Conservation (phyloP, 208 protist species). For the Acanthamoeba triangularis region DNA sequence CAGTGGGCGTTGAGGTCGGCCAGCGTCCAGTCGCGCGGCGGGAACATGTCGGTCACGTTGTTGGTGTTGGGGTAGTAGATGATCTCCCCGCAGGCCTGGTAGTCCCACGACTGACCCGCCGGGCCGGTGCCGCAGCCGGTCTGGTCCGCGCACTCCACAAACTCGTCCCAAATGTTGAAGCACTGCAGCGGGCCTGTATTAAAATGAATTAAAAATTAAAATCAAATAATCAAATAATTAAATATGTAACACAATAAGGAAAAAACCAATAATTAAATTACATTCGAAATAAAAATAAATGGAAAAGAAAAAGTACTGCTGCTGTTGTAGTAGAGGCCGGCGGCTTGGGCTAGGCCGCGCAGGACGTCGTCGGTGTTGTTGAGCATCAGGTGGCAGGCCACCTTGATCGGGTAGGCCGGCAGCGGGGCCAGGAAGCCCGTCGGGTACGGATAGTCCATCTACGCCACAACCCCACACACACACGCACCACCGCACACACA, state of each 20-base stretch:
- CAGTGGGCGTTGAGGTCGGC: constrained; percentile 46
- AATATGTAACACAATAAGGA: not conserved
- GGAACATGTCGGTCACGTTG: constrained; percentile 87
- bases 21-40: constrained; percentile 23
- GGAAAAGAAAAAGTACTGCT: not conserved
- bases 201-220: not conserved
- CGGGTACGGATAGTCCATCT: constrained; percentile 82
- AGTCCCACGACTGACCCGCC: constrained; percentile 86
- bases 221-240: not conserved
- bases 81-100: constrained; percentile 91
- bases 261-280: not conserved
- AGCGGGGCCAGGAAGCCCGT: constrained; percentile 79
- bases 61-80: constrained; percentile 87
- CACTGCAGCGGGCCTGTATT: constrained; percentile 17
- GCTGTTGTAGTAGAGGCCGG: constrained; percentile 83
- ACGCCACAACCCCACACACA: not conserved
- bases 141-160: constrained; percentile 75
- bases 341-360: constrained; percentile 71
- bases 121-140: constrained; percentile 64
- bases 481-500: not conserved
- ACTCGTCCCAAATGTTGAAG: constrained; percentile 71
- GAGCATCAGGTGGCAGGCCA: constrained; percentile 80
- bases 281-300: not conserved
- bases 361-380: constrained; percentile 38
- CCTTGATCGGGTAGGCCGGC: constrained; percentile 85